Percentiles rank a stretch among this genome's conserved stretches.
phyloP scores from a whole-genome alignment of 73 alveolate species.

The Uronychia binucleata region DNA sequence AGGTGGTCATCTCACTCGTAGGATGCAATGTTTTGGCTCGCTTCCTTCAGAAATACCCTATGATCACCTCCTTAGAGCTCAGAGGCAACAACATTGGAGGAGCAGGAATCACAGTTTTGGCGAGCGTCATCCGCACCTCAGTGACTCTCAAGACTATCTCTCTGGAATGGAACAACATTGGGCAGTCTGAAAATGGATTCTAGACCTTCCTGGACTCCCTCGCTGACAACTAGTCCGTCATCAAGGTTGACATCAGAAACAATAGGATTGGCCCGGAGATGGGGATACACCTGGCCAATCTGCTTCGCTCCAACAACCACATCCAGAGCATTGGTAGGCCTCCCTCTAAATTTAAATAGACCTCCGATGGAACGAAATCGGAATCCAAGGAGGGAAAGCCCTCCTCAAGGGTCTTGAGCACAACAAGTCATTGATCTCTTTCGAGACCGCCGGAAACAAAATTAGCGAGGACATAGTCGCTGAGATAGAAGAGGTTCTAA shows the following conservation, averaged over 20 bases:
- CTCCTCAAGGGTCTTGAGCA: conserved; percentile 28
- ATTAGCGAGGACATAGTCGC: conserved; percentile 46
- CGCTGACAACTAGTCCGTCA: conserved; percentile 24
- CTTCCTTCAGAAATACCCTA: conserved; percentile 35
- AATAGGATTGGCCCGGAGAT: conserved; percentile 63
- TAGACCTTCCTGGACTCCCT: conserved; percentile 41
- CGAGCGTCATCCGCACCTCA: conserved; percentile 23
- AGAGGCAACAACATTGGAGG: conserved; percentile 67
- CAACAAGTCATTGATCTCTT: conserved; percentile 4
- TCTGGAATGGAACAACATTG: conserved; percentile 65
- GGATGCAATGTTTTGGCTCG: conserved; percentile 34
- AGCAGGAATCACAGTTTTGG: conserved; percentile 44
- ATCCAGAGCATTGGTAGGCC: conserved; percentile 18
- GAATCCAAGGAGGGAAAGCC: conserved; percentile 53
- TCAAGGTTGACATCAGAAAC: conserved; percentile 54
- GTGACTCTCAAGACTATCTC: conserved; percentile 9
- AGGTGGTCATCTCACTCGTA: neutral
- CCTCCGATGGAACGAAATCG: conserved; percentile 66
- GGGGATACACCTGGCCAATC: conserved; percentile 21
- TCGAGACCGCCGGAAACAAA: conserved; percentile 65
- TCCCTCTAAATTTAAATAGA: too few species aligned
- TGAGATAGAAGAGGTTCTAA: conserved; percentile 48
- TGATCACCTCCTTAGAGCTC: conserved; percentile 39
- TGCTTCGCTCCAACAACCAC: conserved; percentile 34
- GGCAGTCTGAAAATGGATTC: conserved; percentile 36